Base-by-base conservation (phyloP, 2,329 filamentous ascomycete genomes). In the Fusarium armeniacum region DNA sequence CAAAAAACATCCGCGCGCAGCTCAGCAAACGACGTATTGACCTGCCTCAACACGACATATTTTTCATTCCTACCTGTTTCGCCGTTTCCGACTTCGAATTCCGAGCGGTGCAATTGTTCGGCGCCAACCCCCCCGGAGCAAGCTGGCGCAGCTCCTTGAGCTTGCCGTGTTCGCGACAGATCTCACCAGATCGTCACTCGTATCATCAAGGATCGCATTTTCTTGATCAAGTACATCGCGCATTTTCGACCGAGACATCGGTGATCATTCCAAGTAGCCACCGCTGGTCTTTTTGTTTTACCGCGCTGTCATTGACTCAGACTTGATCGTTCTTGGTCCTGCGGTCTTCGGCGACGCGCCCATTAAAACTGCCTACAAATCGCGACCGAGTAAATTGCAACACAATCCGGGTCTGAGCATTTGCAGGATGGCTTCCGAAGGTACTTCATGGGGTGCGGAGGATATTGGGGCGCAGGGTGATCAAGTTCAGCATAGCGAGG, bases 381-480 rank as follows among this genome's bases (percentile, higher is more conserved):
- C 58, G 44, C 58, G 47, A 65, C 40, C 58, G 55, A 67, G 44
- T 57, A 22, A 33, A 28, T 33, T n/a, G 30, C 51, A 35, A 28
- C 47, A 50, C 44, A 49, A 33, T 16, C 51, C 45, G 43, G 47
- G 55, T 49, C 55, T 55, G 53, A 54, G 62, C 62, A 50, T 68
- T 57, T 58, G 44, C 62, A 71, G 62, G 49, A 81, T 81, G 80
- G 77, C 79, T 69, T 79, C 80, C 66, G 79, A 81, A 71, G 81
- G 80, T 76, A 78, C 76, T 78, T 77, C 82, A 71, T 87, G 85
- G 84, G 83, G 81, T 76, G 83, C 85, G 78, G 82, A 84, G 80
- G 84, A 84, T 80, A 83, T 83, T 79, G 84, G 81, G 74, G 82
- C 83, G 76, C 83, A 85, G 79, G 88, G 87, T 78, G 84, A 83